Base-by-base conservation (phyloP, 1,284 basidiomycete species). In the Meira miltonrushii region DNA sequence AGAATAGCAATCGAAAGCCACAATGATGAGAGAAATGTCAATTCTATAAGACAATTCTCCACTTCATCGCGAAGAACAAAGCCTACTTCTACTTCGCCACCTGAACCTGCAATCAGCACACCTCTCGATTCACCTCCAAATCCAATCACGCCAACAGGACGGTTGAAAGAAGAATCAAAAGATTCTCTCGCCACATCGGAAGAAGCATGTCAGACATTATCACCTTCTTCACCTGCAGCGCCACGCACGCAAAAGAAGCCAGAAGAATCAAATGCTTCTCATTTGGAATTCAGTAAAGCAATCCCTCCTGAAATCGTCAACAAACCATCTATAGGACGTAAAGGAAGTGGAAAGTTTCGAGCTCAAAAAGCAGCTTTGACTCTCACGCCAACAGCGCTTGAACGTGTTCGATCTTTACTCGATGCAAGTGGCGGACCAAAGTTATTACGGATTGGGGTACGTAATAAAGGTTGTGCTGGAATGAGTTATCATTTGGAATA, bases 401-500 rank as follows among this genome's bases (percentile, higher is more conserved):
- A 72, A 40, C 64, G 72, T 33, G 53, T 75, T 40, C 57, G 67
- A 38, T 63, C 82, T 10, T 83, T 98, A 21, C 80, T 91, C 60
- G 83, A 83, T 41, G 85, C 87, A 15, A 89, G 90, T 21, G 86
- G 85, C n/a, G 74, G 68, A 17, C 92, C 93, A 1, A 90, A 92
- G 75, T 84, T 95, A 59, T 88, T 99, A 62, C 88, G 94, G 8
- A 91, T 99, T 62, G 91, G 92, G 38, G 92, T 98, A 49, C 86
- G 88, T 71, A 95, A 97, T 81, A 96, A 97, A 80, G 95, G 95
- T n/a, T 99, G 95, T 79, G 95, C 95, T 0, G 95, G 95, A 7
- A 86, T 99, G 79, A 88, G 90, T 28, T 99, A 99, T 80, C 90
- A 98, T 78, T 84, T 98, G 56, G 94, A 98, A 74, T 99, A 98